Conservation (phyloP, 129 eudicot species). For the Ambrosia trifida region DNA sequence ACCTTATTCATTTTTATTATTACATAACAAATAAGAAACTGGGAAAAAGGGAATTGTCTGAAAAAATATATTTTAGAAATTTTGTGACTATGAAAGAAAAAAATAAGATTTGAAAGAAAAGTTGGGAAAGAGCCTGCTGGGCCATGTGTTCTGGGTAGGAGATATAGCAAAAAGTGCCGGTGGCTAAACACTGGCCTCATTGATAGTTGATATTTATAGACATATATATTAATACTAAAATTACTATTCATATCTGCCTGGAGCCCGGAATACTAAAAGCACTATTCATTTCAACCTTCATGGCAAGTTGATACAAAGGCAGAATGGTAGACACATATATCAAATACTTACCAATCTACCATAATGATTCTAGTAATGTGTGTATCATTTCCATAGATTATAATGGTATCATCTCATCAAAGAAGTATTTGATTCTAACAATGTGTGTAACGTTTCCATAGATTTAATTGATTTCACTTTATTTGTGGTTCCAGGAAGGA, state of each 20-base stretch:
- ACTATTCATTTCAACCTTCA: neutral
- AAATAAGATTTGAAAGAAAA: neutral
- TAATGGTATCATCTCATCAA: neutral
- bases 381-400: neutral
- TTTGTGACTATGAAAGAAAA: neutral
- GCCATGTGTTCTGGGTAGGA: neutral
- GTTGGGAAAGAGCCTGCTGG: neutral
- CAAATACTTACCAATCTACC: neutral
- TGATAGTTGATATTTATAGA: neutral
- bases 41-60: neutral
- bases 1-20: neutral
- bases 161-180: neutral
- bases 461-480: neutral
- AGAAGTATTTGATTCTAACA: neutral
- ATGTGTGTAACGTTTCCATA: too few relatives aligned
- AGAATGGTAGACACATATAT: neutral
- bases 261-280: neutral
- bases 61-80: neutral
- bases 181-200: neutral
- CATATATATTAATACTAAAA: neutral
- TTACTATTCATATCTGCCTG: neutral
- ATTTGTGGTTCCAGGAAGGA: constrained; percentile 60
- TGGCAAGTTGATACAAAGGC: neutral
- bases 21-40: neutral
- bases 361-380: neutral